phyloP scores from a whole-genome alignment of 139 green algal genomes.

The Diplosphaera chodatii region DNA sequence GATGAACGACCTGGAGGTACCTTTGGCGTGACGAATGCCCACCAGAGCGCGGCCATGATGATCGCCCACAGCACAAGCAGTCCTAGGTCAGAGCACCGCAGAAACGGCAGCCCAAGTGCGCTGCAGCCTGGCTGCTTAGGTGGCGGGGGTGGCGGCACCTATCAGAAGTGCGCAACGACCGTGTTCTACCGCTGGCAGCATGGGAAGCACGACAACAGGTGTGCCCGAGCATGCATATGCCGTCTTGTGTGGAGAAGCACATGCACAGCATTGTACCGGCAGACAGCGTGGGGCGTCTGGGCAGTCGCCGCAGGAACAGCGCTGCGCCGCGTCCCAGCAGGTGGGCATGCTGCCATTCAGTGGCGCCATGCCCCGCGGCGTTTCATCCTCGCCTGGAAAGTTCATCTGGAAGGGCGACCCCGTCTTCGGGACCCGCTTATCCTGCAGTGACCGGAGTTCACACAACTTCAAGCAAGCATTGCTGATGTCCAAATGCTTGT shows the following conservation, averaged over 20 bases:
- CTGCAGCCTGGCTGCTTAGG: conserved; percentile 33
- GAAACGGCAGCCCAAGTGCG: conserved; percentile 29
- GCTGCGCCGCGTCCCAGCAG: conserved; percentile 62
- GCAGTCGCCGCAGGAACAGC: conserved; percentile 88
- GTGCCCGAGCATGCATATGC: no score
- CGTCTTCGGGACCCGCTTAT: conserved; percentile 46
- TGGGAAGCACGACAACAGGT: no score
- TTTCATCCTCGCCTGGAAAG: conserved; percentile 46
- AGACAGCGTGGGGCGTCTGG: conserved; percentile 54
- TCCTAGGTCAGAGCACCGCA: conserved; percentile 54
- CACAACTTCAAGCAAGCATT: no score
- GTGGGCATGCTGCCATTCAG: conserved; percentile 33
- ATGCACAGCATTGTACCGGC: conserved; percentile 17
- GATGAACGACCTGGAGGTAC: no score
- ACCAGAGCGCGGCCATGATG: neutral
- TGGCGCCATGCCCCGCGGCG: conserved; percentile 35
- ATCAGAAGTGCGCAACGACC: neutral
- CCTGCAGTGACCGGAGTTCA: conserved; percentile 20
- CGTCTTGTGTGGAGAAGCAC: no score
- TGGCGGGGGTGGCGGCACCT: conserved; percentile 32
- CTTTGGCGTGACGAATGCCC: neutral
- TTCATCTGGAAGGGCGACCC: conserved; percentile 68
- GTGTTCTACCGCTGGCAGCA: no score
- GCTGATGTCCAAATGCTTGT: no score
- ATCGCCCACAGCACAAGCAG: conserved; percentile 36